phyloP scores from a whole-genome alignment of 495 filamentous ascomycete genomes.

The Neurospora sublineolata region DNA sequence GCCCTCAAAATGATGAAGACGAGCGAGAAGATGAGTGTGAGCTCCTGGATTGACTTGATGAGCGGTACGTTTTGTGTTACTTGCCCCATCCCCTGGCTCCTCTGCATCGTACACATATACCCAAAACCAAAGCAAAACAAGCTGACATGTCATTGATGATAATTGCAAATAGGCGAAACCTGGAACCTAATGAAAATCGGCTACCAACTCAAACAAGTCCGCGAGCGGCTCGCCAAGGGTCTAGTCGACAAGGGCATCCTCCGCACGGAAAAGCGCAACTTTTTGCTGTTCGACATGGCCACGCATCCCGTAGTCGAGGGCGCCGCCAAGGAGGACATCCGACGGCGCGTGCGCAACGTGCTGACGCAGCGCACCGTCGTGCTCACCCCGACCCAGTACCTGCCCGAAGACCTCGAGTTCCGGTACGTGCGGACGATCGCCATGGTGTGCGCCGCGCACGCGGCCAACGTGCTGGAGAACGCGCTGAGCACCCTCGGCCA shows the following conservation, averaged over 20 bases:
- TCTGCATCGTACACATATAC: neutral
- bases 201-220: constrained; percentile 98
- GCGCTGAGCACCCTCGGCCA: constrained; percentile 88
- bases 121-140: neutral
- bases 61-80: constrained; percentile 53
- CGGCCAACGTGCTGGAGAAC: constrained; percentile 95
- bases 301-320: constrained; percentile 97
- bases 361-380: constrained; percentile 91
- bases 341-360: constrained; percentile 80
- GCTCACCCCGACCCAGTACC: constrained; percentile 66
- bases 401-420: constrained; percentile 90
- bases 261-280: constrained; percentile 97
- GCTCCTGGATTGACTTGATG: constrained; percentile 96
- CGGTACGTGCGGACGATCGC: constrained; percentile 79
- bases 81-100: neutral
- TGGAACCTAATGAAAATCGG: constrained; percentile 99
- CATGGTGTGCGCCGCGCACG: constrained; percentile 97
- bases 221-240: constrained; percentile 94
- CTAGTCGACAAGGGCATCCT: constrained; percentile 97
- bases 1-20: constrained; percentile 99
- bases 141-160: neutral
- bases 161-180: constrained; percentile 62
- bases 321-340: constrained; percentile 94
- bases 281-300: constrained; percentile 98
- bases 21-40: constrained; percentile 99